Percentiles rank a stretch among this genome's conserved stretches.
phyloP scores from a whole-genome alignment of 129 eudicot genomes.

The Logfia minima region DNA sequence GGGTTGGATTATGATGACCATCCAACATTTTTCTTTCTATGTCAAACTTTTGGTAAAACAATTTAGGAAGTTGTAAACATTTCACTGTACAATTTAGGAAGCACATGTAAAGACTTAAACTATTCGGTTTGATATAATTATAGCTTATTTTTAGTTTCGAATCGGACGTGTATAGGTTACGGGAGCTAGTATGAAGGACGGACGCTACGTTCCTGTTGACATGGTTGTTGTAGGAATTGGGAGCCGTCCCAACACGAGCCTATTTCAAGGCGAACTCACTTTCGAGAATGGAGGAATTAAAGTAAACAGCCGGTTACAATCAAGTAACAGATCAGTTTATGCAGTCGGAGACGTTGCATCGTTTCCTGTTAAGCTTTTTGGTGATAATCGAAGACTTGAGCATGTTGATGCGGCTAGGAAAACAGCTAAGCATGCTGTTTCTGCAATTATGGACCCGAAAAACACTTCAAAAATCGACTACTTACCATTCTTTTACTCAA shows the following conservation, averaged over 20 bases:
- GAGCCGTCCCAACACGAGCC: constrained; percentile 83
- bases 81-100: not conserved
- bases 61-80: not conserved
- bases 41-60: not conserved
- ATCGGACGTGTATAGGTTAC: constrained; percentile 45
- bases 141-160: not conserved
- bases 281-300: constrained; percentile 86
- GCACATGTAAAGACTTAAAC: not conserved
- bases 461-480: constrained; percentile 62
- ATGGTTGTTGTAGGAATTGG: constrained; percentile 90
- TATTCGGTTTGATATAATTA: not conserved
- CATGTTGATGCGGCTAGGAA: constrained; percentile 89
- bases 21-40: not conserved
- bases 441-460: constrained; percentile 72
- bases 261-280: constrained; percentile 79
- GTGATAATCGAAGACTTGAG: constrained; percentile 77
- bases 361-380: constrained; percentile 63
- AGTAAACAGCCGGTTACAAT: constrained; percentile 64
- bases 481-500: constrained; percentile 89
- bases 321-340: constrained; percentile 75
- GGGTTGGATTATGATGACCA: not conserved
- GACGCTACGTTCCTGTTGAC: constrained; percentile 61
- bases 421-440: constrained; percentile 79
- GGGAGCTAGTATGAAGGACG: constrained; percentile 75
- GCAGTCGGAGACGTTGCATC: constrained; percentile 91